Percentiles rank a stretch among this genome's conserved stretches.
These are phyloP conservation scores for Trichocladium uniseriatum DNA, from an alignment of 495 filamentous ascomycete species.

Conservation along the genomic window DNA sequence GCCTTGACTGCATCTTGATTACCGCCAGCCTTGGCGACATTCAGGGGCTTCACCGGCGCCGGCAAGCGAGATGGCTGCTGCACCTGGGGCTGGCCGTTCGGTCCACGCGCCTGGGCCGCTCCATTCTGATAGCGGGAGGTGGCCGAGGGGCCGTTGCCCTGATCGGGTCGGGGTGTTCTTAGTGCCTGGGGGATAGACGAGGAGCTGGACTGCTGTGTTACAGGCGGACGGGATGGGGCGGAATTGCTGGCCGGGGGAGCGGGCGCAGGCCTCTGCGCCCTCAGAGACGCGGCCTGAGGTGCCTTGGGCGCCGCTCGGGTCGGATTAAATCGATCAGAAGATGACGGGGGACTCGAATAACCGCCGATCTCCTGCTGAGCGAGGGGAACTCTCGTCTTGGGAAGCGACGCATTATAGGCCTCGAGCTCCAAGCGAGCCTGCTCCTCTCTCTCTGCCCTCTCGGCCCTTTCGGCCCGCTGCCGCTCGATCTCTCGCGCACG, in stretches of 20 bases:
- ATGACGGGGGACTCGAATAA: conserved; percentile 37
- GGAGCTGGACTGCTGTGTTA: conserved; percentile 36
- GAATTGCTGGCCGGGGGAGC: conserved; percentile 35
- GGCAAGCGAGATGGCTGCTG: conserved; percentile 50
- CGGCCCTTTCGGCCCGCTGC: conserved; percentile 52
- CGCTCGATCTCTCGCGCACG: conserved; percentile 33
- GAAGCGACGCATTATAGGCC: conserved; percentile 78
- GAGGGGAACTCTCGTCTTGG: conserved; percentile 61
- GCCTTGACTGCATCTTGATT: conserved; percentile 61
- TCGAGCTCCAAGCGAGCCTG: conserved; percentile 64
- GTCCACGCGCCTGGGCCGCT: conserved; percentile 19
- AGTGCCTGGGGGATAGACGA: conserved; percentile 18
- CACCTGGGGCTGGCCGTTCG: conserved; percentile 32
- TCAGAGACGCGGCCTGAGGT: conserved; percentile 39
- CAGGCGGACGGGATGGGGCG: conserved; percentile 28
- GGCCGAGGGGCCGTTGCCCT: conserved; percentile 11
- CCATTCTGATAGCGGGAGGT: conserved; percentile 34
- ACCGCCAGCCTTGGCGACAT: conserved; percentile 71
- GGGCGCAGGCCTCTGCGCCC: conserved; percentile 45
- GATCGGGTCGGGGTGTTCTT: conserved; percentile 23
- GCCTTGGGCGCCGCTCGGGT: conserved; percentile 56
- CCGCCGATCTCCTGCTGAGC: conserved; percentile 82
- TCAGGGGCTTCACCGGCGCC: conserved; percentile 77
- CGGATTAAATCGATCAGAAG: conserved; percentile 69
- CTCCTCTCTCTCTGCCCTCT: conserved; percentile 55